phyloP scores from a whole-genome alignment of 306 rosid species.

The Prunus mira region DNA sequence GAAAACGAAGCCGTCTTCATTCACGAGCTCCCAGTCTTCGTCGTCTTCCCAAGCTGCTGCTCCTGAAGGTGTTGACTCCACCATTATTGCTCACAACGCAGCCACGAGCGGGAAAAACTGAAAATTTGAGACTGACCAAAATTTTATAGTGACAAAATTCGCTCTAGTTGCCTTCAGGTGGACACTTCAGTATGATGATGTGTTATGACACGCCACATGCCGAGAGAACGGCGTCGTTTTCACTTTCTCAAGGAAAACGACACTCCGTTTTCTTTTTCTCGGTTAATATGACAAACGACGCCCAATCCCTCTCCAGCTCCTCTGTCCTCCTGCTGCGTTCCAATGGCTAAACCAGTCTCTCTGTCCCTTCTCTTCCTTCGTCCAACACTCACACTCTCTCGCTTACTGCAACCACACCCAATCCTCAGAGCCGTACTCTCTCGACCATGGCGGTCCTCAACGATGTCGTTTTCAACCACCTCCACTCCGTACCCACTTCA shows the following conservation, averaged over 20 bases:
- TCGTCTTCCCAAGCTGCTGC: constrained; percentile 31
- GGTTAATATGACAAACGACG: not conserved
- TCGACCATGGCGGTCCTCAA: constrained; percentile 10
- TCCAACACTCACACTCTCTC: constrained; percentile 27
- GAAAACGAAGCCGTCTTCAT: constrained; percentile 78
- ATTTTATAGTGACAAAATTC: not conserved
- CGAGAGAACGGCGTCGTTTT: not conserved
- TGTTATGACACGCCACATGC: too few species aligned
- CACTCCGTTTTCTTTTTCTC: not conserved
- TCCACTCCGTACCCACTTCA: constrained; percentile 77
- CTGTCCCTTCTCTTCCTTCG: constrained; percentile 31
- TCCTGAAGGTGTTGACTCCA: constrained; percentile 31
- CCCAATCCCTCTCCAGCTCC: not conserved
- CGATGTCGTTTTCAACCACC: constrained; percentile 39
- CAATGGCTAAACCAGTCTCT: constrained; percentile 43
- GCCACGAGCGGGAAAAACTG: constrained; percentile 11
- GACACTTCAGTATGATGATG: not conserved
- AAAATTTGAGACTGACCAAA: constrained; percentile 11
- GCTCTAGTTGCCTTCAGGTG: not conserved
- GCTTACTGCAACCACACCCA: constrained; percentile 18
- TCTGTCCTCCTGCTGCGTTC: not conserved
- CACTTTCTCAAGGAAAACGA: not conserved
- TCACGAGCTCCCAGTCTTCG: constrained; percentile 62
- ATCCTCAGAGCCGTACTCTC: constrained; percentile 12
- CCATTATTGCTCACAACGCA: constrained; percentile 23